Evolutionary conservation across 148 eudicot genomes (phyloP), one percentile per base, ranked within the genome.

Genomic region (Camellia lanceoleosa): DNA sequence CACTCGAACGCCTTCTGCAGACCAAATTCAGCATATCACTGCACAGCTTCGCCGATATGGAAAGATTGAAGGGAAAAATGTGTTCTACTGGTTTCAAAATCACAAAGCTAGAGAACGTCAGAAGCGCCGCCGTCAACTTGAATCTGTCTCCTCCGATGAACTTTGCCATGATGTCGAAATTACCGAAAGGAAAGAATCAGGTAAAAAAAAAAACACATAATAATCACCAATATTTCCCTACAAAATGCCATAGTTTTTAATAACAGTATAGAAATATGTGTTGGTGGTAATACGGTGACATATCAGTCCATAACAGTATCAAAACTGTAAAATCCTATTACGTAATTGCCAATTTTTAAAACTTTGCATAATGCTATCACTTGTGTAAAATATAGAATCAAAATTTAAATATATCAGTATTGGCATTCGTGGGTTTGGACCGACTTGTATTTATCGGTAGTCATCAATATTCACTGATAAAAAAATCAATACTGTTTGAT

Each of bases 51-150:
- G 92, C 0, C 85, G 89, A 0, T 91, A 80, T 58, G 94, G 94
- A 0, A 94, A 92, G 84, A 92, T 94, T 20, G 98, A 94, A 75
- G 95, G 98, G 5, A 94, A 94, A 78, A 92, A 94, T 82, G 96
- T 92, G 2, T 94, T 94, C 77, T 94, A 94, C 79, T 94, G 98
- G 98, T 94, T 94, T 58, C 98, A 94, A 76, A 94, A 94, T 64
- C 98, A 94, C 43, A 94, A 94, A 88, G 98, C 98, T 46, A 62
- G 96, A 42, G 98, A 94, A 80, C 80, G 98, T 3, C 96, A 94
- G 75, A 94, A 94, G 78, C 90, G 96, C 2, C 98, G 98, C 69
- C 94, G 98, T 73, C 89, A 86, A 63, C 88, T 75, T 43, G 88
- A 89, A 54, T 78, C 79, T 11, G 76, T 30, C 64, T 52, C 64